phyloP scores from a whole-genome alignment of 768 basidiomycete genomes.

The Leucocoprinus sp. region DNA sequence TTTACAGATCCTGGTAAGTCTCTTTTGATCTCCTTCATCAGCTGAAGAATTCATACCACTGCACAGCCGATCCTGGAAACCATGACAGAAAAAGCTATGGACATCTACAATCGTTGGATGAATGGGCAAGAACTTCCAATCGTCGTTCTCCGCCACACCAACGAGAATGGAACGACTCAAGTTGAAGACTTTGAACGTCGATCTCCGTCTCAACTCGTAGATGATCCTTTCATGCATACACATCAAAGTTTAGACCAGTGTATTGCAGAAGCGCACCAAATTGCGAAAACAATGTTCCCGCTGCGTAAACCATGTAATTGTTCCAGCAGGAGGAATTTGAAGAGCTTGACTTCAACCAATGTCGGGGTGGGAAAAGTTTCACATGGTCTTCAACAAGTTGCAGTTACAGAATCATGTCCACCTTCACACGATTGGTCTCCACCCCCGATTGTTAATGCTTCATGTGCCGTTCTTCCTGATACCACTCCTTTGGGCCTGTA shows the following conservation, averaged over 20 bases:
- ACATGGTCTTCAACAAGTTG: neutral
- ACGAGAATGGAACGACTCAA: constrained; percentile 23
- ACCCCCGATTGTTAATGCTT: constrained; percentile 23
- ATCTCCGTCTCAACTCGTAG: constrained; percentile 2
- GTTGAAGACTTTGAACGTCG: constrained; percentile 14
- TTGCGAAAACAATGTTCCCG: constrained; percentile 34
- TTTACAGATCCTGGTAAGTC: constrained; percentile 36
- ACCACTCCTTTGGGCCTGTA: constrained; percentile 12
- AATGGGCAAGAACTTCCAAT: constrained; percentile 36
- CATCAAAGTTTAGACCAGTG: constrained; percentile 38
- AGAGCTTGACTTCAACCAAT: constrained; percentile 14
- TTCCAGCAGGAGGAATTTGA: constrained; percentile 13
- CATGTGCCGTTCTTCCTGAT: constrained; percentile 30
- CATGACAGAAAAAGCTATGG: constrained; percentile 44
- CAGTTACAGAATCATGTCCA: constrained; percentile 17
- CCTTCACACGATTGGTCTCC: constrained; percentile 40
- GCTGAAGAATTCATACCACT: constrained; percentile 6
- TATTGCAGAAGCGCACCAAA: constrained; percentile 38
- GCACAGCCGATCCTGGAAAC: constrained; percentile 37
- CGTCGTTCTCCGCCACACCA: constrained; percentile 31
- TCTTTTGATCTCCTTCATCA: neutral
- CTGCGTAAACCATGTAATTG: constrained; percentile 38
- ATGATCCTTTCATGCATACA: constrained; percentile 26
- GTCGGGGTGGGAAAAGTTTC: constrained; percentile 15
- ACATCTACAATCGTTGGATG: constrained; percentile 40